phyloP scores from a whole-genome alignment of 2,329 filamentous ascomycete species.

The Penicillium occitanis region DNA sequence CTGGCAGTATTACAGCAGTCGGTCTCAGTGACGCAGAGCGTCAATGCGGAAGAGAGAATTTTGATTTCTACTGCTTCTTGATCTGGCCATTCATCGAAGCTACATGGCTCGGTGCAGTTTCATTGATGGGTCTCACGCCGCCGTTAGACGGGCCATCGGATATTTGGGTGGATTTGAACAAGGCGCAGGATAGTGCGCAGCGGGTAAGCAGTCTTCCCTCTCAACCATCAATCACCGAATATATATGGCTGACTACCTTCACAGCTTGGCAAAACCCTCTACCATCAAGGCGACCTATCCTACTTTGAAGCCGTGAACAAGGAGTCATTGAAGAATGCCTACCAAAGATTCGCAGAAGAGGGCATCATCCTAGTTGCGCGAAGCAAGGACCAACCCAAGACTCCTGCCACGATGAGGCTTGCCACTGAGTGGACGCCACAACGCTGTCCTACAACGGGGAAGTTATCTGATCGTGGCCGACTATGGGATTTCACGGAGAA shows the following conservation, averaged over 20 bases:
- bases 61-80: slow-evolving; percentile 97
- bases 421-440: slow-evolving; percentile 72
- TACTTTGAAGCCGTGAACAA: slow-evolving; percentile 99
- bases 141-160: slow-evolving; percentile 61
- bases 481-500: slow-evolving; percentile 91
- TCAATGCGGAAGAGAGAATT: slow-evolving; percentile 81
- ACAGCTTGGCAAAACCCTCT: slow-evolving; percentile 89
- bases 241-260: slow-evolving; percentile 18
- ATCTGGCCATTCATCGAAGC: slow-evolving; percentile 99
- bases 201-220: slow-evolving; percentile 53
- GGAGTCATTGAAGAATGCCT: slow-evolving; percentile 93
- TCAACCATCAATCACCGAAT: background rate
- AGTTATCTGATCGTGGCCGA: slow-evolving; percentile 67
- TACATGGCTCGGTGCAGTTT: slow-evolving; percentile 86
- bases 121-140: slow-evolving; percentile 80
- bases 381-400: slow-evolving; percentile 53
- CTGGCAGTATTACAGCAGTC: slow-evolving; percentile 60
- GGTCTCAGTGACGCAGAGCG: slow-evolving; percentile 77
- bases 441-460: slow-evolving; percentile 61
- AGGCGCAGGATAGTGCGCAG: slow-evolving; percentile 78
- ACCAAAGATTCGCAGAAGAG: slow-evolving; percentile 83
- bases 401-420: slow-evolving; percentile 58
- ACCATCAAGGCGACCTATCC: slow-evolving; percentile 92
- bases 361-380: slow-evolving; percentile 78
- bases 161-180: slow-evolving; percentile 74